phyloP scores from a whole-genome alignment of 2,329 filamentous ascomycete species.

The Arachnomyces sp. region DNA sequence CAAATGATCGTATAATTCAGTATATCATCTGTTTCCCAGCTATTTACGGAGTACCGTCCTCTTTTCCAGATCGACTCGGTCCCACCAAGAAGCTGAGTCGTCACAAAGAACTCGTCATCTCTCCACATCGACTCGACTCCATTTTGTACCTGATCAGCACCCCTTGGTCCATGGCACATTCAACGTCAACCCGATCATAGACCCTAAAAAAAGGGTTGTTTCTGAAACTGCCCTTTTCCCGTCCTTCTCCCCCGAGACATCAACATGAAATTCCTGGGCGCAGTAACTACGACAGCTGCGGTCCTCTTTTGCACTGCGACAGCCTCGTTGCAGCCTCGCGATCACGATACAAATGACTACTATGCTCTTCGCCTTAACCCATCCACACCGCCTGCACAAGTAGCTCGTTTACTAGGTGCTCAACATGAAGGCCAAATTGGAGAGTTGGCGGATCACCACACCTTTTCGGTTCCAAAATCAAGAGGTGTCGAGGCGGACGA shows the following conservation, averaged over 20 bases:
- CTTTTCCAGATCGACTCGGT: too few species aligned
- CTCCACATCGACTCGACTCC: too few species aligned
- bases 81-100: too few species aligned
- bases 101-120: too few species aligned
- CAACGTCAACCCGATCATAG: too few species aligned
- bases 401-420: slow-evolving; percentile 67
- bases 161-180: too few species aligned
- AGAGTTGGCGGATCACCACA: slow-evolving; percentile 70
- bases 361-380: slow-evolving; percentile 80
- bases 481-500: slow-evolving; percentile 49
- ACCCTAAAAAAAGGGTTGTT: slow-evolving; percentile 1
- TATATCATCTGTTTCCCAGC: too few species aligned
- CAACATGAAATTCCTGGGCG: slow-evolving; percentile 12
- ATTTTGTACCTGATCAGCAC: too few species aligned
- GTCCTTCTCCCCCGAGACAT: neutral
- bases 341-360: slow-evolving; percentile 79
- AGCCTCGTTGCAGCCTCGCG: slow-evolving; percentile 48
- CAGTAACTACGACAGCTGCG: slow-evolving; percentile 18
- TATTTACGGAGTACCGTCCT: too few species aligned
- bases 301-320: neutral
- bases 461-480: slow-evolving; percentile 64
- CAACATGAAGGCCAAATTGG: slow-evolving; percentile 74
- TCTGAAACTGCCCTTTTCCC: neutral
- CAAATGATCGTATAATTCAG: too few species aligned
- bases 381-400: slow-evolving; percentile 53